A percentile compares a stretch with the other conserved stretches of the same genome.
Evolutionary conservation across 495 filamentous ascomycete species (phyloP).

Genomic region (Alectoria sarmentosa): DNA sequence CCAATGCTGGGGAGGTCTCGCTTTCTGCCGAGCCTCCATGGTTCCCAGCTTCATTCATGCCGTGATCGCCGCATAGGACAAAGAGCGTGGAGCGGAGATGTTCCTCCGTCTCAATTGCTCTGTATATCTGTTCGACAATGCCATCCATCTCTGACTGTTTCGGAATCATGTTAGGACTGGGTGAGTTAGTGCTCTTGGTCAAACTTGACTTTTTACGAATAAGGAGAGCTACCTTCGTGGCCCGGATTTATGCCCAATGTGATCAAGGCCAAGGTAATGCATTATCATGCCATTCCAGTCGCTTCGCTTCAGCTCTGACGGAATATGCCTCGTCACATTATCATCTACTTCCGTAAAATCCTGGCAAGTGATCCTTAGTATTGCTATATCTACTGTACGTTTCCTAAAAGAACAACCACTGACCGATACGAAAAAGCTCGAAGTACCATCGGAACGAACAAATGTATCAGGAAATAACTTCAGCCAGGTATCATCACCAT

Average conservation of each 20-base stretch:
- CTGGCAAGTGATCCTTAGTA: conserved; percentile 41
- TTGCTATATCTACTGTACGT: conserved; percentile 20
- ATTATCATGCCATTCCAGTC: conserved; percentile 94
- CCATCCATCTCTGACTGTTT: conserved; percentile 95
- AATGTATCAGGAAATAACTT: conserved; percentile 92
- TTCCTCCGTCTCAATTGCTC: conserved; percentile 57
- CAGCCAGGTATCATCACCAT: conserved; percentile 97
- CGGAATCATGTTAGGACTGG: conserved; percentile 77
- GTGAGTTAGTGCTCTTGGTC: not conserved
- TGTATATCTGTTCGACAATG: conserved; percentile 68
- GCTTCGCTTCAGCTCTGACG: conserved; percentile 59
- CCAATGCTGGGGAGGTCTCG: conserved; percentile 85
- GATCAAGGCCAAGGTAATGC: conserved; percentile 93
- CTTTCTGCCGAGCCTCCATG: conserved; percentile 89
- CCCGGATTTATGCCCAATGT: conserved; percentile 95
- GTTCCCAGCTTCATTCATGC: conserved; percentile 98
- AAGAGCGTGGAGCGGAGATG: conserved; percentile 75
- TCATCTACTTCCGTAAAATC: conserved; percentile 97
- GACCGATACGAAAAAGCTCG: conserved; percentile 97
- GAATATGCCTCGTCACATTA: conserved; percentile 90
- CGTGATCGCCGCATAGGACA: conserved; percentile 87
- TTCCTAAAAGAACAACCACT: conserved; percentile 34
- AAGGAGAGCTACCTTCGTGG: conserved; percentile 58
- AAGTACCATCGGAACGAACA: conserved; percentile 79
- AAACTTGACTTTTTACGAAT: not conserved